Evolutionary conservation across 2,329 filamentous ascomycete species (phyloP), one percentile per base, ranked within the genome.

Genomic region (Sarocladium kiliense): DNA sequence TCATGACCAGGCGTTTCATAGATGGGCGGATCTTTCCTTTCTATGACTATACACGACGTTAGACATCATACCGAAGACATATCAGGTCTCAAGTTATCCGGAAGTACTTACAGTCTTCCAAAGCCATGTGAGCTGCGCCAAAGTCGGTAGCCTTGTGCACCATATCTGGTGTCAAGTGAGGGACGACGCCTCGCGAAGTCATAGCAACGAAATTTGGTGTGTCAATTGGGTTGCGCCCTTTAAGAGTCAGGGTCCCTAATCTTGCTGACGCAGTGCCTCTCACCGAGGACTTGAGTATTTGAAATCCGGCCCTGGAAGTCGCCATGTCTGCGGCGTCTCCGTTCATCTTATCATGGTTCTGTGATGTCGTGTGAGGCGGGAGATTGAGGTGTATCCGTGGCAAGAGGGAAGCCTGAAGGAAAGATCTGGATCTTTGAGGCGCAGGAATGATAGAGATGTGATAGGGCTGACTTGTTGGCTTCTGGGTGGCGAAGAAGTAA

Each of bases 141-240:
- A 95, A 77, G 4, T 79, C 68, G 1, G 86, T 85, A 63, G 87
- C 77, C 55, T 83, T 85, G 39, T 73, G 69, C 60, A 94, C 77
- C 58, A 88, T 88, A 74, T 99, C 94, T 37, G 91, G 92, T 2
- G 92, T 89, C 60, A 99, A 73, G 73, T 99, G 94, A 53, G 94
- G 91, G 34, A 97, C 76, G 1, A 82, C 83, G 21, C 94, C 94
- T 64, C 94, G 82, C 32, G 94, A 97, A 2, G 89, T 88, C 61
- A 88, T 77, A 53, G 84, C 86, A 57, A 96, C 75, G 69, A 88
- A 96, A 66, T 88, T 87, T 42, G 94, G 94, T 27, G 94, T 99
- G 19, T 88, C 75, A 60, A 97, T 78, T n/a, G 79, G 71, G 58
- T 78, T 81, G 57, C 88, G 79, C 41, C 71, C 84, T 63, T 70